Evolutionary conservation across 257 asterid species (phyloP).

Genomic region (Fraxinus anomala): DNA sequence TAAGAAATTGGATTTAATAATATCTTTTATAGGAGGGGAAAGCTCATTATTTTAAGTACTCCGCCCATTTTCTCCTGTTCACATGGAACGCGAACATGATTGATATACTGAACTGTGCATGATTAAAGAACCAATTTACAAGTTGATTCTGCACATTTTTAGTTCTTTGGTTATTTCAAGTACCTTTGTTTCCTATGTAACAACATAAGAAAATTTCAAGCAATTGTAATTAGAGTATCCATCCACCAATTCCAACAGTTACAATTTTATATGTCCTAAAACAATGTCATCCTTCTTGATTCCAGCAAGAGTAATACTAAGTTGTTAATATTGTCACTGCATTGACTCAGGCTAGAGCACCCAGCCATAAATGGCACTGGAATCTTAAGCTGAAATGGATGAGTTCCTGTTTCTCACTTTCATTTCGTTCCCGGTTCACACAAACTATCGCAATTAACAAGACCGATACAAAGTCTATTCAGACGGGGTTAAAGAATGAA

Average conservation of each 20-base stretch:
- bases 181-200: background rate
- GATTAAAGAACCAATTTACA: too few species aligned
- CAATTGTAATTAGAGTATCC: background rate
- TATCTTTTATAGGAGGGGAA: too few species aligned
- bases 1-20: too few species aligned
- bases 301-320: constrained; percentile 11
- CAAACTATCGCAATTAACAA: constrained; percentile 28
- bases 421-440: constrained; percentile 19
- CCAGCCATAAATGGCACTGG: constrained; percentile 3
- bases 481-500: constrained; percentile 37
- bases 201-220: background rate
- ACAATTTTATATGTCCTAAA: background rate
- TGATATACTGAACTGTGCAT: too few species aligned
- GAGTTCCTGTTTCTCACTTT: constrained; percentile 23
- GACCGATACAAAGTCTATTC: constrained; percentile 33
- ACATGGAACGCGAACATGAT: too few species aligned
- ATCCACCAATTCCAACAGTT: background rate
- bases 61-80: too few species aligned
- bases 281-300: constrained; percentile 2
- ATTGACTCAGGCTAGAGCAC: constrained; percentile 13
- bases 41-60: too few species aligned
- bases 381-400: constrained; percentile 14
- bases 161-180: too few species aligned
- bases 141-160: too few species aligned
- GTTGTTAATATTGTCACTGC: background rate